Conservation (phyloP, 768 basidiomycete genomes). For the Termitomyces sp. region DNA sequence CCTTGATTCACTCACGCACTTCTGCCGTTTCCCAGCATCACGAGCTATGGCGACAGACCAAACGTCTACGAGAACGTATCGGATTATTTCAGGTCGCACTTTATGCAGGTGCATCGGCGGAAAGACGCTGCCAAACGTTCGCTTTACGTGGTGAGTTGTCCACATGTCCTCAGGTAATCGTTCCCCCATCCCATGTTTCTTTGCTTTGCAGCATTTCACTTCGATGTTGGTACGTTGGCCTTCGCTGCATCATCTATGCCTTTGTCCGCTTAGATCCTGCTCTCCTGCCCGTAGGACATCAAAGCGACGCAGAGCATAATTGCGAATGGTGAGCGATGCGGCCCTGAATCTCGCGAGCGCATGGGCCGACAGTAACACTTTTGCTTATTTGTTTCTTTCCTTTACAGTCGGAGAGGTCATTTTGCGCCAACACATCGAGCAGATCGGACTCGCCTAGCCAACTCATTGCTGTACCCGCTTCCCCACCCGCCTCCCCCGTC, state of each 20-base stretch:
- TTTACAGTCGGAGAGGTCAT: constrained; percentile 58
- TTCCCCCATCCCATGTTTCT: not conserved
- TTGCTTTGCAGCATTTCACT: constrained; percentile 50
- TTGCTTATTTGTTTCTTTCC: no score
- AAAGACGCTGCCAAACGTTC: constrained; percentile 55
- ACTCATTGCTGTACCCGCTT: no score
- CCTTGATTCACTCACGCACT: no score
- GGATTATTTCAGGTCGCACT: constrained; percentile 82
- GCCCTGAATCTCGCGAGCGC: not conserved
- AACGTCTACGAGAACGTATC: constrained; percentile 69
- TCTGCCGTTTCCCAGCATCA: no score
- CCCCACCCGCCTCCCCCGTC: no score
- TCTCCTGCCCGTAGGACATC: constrained; percentile 41
- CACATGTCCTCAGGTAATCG: not conserved
- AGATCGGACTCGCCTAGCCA: constrained; percentile 38
- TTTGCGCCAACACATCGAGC: constrained; percentile 57
- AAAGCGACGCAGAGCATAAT: constrained; percentile 64
- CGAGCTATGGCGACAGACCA: constrained; percentile 67
- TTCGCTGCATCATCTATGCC: not conserved
- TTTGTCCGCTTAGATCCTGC: not conserved
- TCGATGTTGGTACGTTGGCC: constrained; percentile 51
- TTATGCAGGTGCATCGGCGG: constrained; percentile 66
- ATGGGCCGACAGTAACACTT: not conserved
- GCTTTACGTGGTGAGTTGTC: constrained; percentile 54
- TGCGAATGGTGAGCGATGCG: constrained; percentile 41